phyloP scores from a whole-genome alignment of 495 filamentous ascomycete species.

The Penicillium flavigenum region DNA sequence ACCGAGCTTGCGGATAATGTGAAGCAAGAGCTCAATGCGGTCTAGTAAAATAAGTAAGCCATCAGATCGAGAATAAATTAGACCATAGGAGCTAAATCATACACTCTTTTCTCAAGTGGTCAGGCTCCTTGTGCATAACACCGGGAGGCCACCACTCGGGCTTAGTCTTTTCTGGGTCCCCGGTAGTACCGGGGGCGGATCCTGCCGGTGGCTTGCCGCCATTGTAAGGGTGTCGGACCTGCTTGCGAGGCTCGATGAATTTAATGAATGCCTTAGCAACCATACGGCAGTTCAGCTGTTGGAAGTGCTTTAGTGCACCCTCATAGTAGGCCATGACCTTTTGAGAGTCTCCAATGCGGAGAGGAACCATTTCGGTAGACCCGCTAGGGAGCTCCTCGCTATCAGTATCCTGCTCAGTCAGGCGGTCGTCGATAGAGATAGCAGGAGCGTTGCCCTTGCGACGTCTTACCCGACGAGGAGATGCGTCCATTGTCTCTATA shows the following conservation, averaged over 20 bases:
- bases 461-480: constrained; percentile 37
- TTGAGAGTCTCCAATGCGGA: constrained; percentile 40
- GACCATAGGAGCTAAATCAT: constrained; percentile 23
- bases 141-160: constrained; percentile 81
- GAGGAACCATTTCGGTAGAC: constrained; percentile 36
- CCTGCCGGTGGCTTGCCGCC: constrained; percentile 46
- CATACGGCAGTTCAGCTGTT: constrained; percentile 67
- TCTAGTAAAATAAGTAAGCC: constrained; percentile 23
- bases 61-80: neutral
- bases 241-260: constrained; percentile 80
- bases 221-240: constrained; percentile 65
- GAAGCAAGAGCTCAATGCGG: constrained; percentile 42
- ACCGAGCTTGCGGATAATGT: constrained; percentile 48
- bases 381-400: constrained; percentile 26
- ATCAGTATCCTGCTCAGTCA: constrained; percentile 31
- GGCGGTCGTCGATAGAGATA: constrained; percentile 19
- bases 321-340: constrained; percentile 42
- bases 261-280: constrained; percentile 80
- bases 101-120: constrained; percentile 79
- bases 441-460: constrained; percentile 31
- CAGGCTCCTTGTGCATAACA: constrained; percentile 74
- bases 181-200: constrained; percentile 37
- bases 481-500: constrained; percentile 21
- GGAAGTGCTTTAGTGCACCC: constrained; percentile 60
- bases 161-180: constrained; percentile 55